These are phyloP conservation scores for Gnomoniopsis smithogilvyi DNA, from an alignment of 2,329 filamentous ascomycete genomes.

Conservation along the genomic window DNA sequence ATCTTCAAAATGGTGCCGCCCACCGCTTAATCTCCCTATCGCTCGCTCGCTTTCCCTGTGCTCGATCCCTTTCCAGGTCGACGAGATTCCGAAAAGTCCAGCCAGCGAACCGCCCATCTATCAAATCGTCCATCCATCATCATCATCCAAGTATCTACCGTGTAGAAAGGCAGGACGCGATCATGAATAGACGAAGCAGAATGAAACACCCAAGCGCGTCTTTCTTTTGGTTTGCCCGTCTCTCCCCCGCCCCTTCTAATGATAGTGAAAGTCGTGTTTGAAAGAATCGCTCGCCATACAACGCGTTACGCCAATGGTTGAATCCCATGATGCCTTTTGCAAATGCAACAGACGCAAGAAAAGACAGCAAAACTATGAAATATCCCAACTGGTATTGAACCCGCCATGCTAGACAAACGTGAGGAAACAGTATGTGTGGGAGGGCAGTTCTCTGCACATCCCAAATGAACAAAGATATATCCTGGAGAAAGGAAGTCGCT, in stretches of 20 bases:
- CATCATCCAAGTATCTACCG: background rate
- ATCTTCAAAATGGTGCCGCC: background rate
- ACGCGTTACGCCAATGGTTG: conserved; percentile 15
- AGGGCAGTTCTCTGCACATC: conserved; percentile 1
- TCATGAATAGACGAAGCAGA: background rate
- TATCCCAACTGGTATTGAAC: conserved; percentile 15
- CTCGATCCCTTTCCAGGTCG: conserved; percentile 11
- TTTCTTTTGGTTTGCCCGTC: background rate
- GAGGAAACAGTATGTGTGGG: conserved; percentile 1
- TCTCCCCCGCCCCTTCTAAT: background rate
- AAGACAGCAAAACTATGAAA: conserved; percentile 12
- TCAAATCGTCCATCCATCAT: conserved; percentile 1
- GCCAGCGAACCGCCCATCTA: background rate
- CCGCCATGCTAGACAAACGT: conserved; percentile 9
- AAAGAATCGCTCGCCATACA: conserved; percentile 19
- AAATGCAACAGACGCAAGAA: conserved; percentile 14
- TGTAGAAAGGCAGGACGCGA: background rate
- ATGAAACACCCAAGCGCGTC: no score
- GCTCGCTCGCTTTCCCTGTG: background rate
- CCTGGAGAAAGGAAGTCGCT: background rate
- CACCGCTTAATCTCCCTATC: background rate
- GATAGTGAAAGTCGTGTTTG: background rate
- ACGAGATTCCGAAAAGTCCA: background rate
- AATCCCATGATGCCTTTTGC: background rate
- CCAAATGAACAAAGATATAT: conserved; percentile 1